These are phyloP conservation scores for Cyanidiococcus yangmingshanensis DNA, from an alignment of 23 red algal species.

Conservation along the genomic window DNA sequence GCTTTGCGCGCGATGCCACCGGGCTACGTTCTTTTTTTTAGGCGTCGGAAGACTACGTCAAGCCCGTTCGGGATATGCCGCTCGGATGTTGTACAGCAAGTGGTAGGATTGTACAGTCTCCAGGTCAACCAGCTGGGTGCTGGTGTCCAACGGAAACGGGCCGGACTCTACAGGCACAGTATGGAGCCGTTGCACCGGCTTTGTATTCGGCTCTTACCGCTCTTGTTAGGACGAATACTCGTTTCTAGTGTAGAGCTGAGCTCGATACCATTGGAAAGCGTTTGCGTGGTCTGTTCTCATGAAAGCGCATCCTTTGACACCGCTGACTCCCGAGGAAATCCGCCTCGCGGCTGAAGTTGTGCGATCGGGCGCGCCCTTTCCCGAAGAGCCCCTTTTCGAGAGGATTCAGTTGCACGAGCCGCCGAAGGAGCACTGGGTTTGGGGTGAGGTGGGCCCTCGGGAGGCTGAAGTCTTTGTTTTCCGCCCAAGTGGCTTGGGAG, in stretches of 20 bases:
- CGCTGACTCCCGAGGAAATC: constrained; percentile 5
- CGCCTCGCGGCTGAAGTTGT: not conserved
- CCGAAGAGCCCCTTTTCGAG: not conserved
- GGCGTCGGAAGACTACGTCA: too few relatives aligned
- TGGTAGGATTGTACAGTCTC: too few relatives aligned
- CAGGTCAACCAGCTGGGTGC: too few relatives aligned
- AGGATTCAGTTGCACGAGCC: constrained; percentile 10
- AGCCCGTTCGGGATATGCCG: too few relatives aligned
- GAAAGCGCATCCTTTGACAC: constrained; percentile 11
- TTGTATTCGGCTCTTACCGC: not conserved
- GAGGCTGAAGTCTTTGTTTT: not conserved
- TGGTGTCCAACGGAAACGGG: not conserved
- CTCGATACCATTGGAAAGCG: too few relatives aligned
- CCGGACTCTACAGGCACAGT: not conserved
- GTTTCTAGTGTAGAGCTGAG: not conserved
- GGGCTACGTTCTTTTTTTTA: too few relatives aligned
- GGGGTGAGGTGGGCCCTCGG: not conserved
- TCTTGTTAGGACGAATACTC: not conserved
- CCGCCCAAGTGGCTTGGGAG: not conserved
- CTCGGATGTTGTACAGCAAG: too few relatives aligned
- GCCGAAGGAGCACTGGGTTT: not conserved
- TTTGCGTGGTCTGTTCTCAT: too few relatives aligned
- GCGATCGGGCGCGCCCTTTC: not conserved
- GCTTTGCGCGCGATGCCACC: too few relatives aligned
- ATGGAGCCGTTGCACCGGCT: not conserved